Evolutionary conservation across 2,329 filamentous ascomycete genomes (phyloP).

Genomic region (Exophiala xenobiotica): DNA sequence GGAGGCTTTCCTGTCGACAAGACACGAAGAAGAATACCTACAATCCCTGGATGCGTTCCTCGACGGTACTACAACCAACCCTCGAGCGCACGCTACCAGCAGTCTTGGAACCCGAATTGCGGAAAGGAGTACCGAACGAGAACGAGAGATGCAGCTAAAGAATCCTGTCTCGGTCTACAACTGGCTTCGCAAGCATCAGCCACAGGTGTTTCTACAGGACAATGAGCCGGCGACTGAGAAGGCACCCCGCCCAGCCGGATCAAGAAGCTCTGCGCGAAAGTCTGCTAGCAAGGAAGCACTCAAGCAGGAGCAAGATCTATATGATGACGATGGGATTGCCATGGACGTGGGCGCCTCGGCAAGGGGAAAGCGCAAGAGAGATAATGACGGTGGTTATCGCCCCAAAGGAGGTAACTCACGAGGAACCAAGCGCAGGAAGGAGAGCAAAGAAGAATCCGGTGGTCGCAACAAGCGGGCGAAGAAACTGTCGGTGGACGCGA

Average conservation of each 20-base stretch:
- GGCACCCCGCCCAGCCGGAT: conserved; percentile 40
- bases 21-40: conserved; percentile 45
- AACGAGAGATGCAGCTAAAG: conserved; percentile 58
- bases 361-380: conserved; percentile 48
- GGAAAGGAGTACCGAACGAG: conserved; percentile 52
- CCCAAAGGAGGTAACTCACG: conserved; percentile 47
- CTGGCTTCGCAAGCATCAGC: conserved; percentile 84
- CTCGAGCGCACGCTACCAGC: conserved; percentile 38
- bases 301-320: conserved; percentile 40
- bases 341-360: conserved; percentile 35
- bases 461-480: conserved; percentile 23
- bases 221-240: conserved; percentile 54
- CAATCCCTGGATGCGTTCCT: conserved; percentile 42
- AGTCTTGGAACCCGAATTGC: conserved; percentile 45
- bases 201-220: conserved; percentile 81
- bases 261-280: conserved; percentile 44
- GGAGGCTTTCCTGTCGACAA: conserved; percentile 45
- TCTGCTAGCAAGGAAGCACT: conserved; percentile 29
- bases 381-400: conserved; percentile 48
- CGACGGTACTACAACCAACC: conserved; percentile 13
- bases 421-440: conserved; percentile 41
- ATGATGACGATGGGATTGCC: conserved; percentile 45
- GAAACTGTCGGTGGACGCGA: conserved; percentile 24
- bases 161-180: conserved; percentile 94
- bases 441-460: conserved; percentile 22